Conservation (phyloP, 2,329 filamentous ascomycete species). For the Sarocladiaceae sp. region DNA sequence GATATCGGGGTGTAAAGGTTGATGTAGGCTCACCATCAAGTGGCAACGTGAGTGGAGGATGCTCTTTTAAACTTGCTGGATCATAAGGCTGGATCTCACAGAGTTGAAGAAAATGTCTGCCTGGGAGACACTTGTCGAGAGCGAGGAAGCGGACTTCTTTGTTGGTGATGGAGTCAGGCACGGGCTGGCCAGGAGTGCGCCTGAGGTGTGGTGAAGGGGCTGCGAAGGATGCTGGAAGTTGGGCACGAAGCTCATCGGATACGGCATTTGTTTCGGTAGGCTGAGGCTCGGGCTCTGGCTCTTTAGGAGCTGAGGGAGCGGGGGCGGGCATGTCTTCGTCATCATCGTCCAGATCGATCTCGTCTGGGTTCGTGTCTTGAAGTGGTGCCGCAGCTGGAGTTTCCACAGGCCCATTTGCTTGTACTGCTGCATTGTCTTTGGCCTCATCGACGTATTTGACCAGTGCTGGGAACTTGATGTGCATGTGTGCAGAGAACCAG, state of each 20-base stretch:
- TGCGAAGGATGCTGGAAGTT: slow-evolving; percentile 73
- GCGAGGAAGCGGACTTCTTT: slow-evolving; percentile 78
- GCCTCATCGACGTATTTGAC: slow-evolving; percentile 48
- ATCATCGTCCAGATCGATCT: slow-evolving; percentile 66
- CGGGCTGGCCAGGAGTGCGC: slow-evolving; percentile 52
- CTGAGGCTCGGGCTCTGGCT: not conserved
- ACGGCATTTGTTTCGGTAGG: slow-evolving; percentile 32
- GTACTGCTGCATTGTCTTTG: not conserved
- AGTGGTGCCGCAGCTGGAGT: slow-evolving; percentile 8
- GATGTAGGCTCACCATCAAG: slow-evolving; percentile 13
- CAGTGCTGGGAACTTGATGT: slow-evolving; percentile 77
- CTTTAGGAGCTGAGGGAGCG: not conserved
- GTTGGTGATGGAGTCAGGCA: slow-evolving; percentile 72
- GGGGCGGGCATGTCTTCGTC: slow-evolving; percentile 34
- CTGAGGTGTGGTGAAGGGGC: slow-evolving; percentile 30
- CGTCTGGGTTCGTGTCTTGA: slow-evolving; percentile 52
- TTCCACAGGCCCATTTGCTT: slow-evolving; percentile 1
- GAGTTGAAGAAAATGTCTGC: slow-evolving; percentile 78
- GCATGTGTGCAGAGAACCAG: slow-evolving; percentile 94
- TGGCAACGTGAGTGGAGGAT: slow-evolving; percentile 1
- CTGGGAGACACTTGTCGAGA: slow-evolving; percentile 83
- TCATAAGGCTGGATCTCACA: slow-evolving; percentile 55
- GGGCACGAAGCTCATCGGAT: slow-evolving; percentile 61
- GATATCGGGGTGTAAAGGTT: slow-evolving; percentile 38
- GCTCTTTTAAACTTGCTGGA: slow-evolving; percentile 6